These are phyloP conservation scores for Warburgia ugandensis DNA, from an alignment of 164 flowering plant genomes.

Conservation along the genomic window DNA sequence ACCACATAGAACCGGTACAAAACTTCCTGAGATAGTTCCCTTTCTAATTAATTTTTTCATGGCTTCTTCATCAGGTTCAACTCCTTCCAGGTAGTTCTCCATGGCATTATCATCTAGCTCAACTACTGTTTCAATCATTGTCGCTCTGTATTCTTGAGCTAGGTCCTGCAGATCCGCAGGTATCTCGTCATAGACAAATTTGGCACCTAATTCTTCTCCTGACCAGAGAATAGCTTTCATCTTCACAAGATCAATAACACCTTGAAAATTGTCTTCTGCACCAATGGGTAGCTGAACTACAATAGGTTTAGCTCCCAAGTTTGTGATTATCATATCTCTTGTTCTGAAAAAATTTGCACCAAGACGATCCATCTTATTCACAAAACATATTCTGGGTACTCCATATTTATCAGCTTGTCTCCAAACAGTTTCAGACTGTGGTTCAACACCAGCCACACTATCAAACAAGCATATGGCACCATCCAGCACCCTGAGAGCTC, in stretches of 20 bases:
- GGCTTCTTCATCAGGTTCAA: conserved; percentile 80
- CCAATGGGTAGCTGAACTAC: conserved; percentile 90
- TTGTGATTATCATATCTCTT: conserved; percentile 90
- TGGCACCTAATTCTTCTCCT: conserved; percentile 95
- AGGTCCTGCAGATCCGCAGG: conserved; percentile 68
- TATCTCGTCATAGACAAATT: conserved; percentile 69
- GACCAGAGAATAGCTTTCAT: conserved; percentile 92
- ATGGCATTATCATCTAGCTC: conserved; percentile 81
- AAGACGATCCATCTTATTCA: conserved; percentile 96
- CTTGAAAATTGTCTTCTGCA: conserved; percentile 75
- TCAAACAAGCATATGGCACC: conserved; percentile 95
- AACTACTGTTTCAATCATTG: conserved; percentile 64
- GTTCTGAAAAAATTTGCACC: conserved; percentile 95
- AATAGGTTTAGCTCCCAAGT: conserved; percentile 94
- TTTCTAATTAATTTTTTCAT: conserved; percentile 71
- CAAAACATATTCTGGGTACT: conserved; percentile 92
- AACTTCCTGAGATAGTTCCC: conserved; percentile 59
- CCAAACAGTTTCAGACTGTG: conserved; percentile 98
- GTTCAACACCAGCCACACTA: conserved; percentile 98
- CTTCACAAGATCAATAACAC: conserved; percentile 79
- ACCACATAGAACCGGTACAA: conserved; percentile 92
- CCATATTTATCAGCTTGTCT: conserved; percentile 97
- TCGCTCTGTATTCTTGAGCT: conserved; percentile 66
- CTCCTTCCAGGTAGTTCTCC: conserved; percentile 85
- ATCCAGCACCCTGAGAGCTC: conserved; percentile 93